Percentiles rank a stretch among this genome's conserved stretches.
Conservation (phyloP, 2,329 filamentous ascomycete species). For the Colletotrichum trifolii region DNA sequence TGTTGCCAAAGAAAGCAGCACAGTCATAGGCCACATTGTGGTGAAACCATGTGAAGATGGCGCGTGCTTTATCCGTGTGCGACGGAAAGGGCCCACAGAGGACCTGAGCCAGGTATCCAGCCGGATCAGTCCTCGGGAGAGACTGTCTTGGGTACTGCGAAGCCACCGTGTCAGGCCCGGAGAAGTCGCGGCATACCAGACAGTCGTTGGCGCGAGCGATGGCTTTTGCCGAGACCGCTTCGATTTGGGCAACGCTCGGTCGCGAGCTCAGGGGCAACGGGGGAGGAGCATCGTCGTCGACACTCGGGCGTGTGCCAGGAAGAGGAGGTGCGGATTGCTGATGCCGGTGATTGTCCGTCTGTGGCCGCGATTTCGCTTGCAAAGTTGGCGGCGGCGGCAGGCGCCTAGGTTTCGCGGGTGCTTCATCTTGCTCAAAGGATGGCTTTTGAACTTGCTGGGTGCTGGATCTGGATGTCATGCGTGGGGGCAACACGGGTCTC, state of each 20-base stretch:
- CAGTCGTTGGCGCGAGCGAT: slow-evolving; percentile 61
- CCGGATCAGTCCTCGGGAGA: slow-evolving; percentile 72
- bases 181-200: slow-evolving; percentile 88
- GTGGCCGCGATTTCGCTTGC: slow-evolving; percentile 23
- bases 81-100: slow-evolving; percentile 85
- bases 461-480: slow-evolving; percentile 61
- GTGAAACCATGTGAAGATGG: slow-evolving; percentile 95
- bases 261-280: slow-evolving; percentile 64
- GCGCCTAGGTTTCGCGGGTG: slow-evolving; percentile 29
- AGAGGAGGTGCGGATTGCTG: slow-evolving; percentile 34
- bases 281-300: slow-evolving; percentile 54
- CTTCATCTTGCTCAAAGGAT: slow-evolving; percentile 15
- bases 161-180: slow-evolving; percentile 80
- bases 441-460: slow-evolving; percentile 39
- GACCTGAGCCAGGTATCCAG: slow-evolving; percentile 80
- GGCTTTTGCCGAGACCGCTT: slow-evolving; percentile 52
- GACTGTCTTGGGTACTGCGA: slow-evolving; percentile 78
- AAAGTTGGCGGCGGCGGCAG: slow-evolving; percentile 33
- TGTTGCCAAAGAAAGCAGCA: slow-evolving; percentile 79
- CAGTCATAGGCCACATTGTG: slow-evolving; percentile 92
- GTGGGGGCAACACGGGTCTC: slow-evolving; percentile 59
- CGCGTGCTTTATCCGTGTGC: slow-evolving; percentile 88
- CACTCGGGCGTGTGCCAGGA: slow-evolving; percentile 33
- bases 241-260: slow-evolving; percentile 63
- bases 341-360: slow-evolving; percentile 39